Conservation (phyloP, 1,284 basidiomycete genomes). For the Cerioporus squamosus region DNA sequence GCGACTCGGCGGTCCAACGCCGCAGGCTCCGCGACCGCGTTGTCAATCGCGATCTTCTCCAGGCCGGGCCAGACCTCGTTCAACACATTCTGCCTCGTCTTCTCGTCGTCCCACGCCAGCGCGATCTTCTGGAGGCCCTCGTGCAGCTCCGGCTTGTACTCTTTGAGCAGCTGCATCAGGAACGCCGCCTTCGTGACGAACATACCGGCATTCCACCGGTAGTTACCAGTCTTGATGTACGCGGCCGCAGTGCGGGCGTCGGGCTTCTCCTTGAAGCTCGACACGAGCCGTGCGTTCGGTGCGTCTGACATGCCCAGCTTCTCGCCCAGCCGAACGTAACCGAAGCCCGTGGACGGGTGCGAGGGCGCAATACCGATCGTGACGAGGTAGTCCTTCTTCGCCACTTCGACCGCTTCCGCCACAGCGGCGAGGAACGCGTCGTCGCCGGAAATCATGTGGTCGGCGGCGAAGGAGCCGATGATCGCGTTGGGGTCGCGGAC, state of each 20-base stretch:
- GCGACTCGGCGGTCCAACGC: constrained; percentile 76
- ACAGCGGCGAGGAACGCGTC: constrained; percentile 83
- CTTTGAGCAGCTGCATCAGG: constrained; percentile 68
- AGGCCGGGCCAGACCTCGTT: constrained; percentile 72
- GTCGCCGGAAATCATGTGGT: constrained; percentile 88
- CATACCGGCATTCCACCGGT: constrained; percentile 89
- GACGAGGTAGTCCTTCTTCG: constrained; percentile 75
- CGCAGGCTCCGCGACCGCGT: constrained; percentile 88
- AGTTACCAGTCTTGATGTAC: constrained; percentile 82
- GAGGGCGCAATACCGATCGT: constrained; percentile 87
- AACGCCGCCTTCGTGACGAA: constrained; percentile 80
- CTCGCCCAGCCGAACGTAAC: constrained; percentile 81
- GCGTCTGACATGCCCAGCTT: constrained; percentile 65
- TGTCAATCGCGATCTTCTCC: constrained; percentile 85
- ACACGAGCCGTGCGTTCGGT: constrained; percentile 78
- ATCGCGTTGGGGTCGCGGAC: constrained; percentile 76
- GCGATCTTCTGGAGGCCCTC: constrained; percentile 70
- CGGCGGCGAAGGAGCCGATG: constrained; percentile 84
- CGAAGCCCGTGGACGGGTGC: constrained; percentile 83
- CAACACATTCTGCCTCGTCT: constrained; percentile 53
- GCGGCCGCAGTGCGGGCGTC: constrained; percentile 82
- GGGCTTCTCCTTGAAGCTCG: constrained; percentile 85
- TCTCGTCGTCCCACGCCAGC: constrained; percentile 69
- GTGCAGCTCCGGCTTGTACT: constrained; percentile 73
- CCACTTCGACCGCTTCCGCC: constrained; percentile 81